A percentile compares a stretch with the other conserved stretches of the same genome.
phyloP scores from a whole-genome alignment of 768 basidiomycete species.

The Pholiota microspora region DNA sequence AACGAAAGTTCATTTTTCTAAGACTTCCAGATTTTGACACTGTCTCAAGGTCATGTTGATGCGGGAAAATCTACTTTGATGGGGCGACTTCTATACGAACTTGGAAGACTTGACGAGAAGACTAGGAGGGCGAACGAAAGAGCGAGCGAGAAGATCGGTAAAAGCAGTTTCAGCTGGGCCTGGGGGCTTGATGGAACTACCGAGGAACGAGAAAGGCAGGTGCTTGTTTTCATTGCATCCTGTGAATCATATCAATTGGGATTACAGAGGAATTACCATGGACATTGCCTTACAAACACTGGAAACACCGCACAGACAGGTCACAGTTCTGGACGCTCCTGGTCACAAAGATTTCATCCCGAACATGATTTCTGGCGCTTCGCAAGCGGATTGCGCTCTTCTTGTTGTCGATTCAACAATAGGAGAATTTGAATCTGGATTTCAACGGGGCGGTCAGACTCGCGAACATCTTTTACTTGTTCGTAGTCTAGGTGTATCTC shows the following conservation, averaged over 20 bases:
- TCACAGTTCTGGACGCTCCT: constrained; percentile 96
- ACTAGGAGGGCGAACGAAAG: constrained; percentile 81
- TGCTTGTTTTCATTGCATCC: constrained; percentile 6
- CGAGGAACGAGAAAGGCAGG: constrained; percentile 91
- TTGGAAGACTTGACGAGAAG: constrained; percentile 87
- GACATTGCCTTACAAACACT: constrained; percentile 88
- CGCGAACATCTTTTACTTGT: constrained; percentile 92
- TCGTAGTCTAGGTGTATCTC: constrained; percentile 86
- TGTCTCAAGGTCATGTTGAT: constrained; percentile 85
- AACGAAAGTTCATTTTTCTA: constrained; percentile 14
- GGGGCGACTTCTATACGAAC: constrained; percentile 91
- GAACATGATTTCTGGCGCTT: constrained; percentile 98
- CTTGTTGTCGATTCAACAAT: constrained; percentile 88
- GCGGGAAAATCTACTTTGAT: constrained; percentile 98
- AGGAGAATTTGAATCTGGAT: constrained; percentile 96
- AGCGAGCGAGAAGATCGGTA: constrained; percentile 86
- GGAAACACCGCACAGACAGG: constrained; percentile 67
- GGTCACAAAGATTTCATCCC: constrained; percentile 98
- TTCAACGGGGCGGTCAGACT: constrained; percentile 92
- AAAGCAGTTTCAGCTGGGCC: constrained; percentile 96
- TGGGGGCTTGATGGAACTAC: constrained; percentile 94
- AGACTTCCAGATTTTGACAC: background rate
- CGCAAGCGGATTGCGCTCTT: constrained; percentile 93
- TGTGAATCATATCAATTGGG: background rate
- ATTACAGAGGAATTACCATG: constrained; percentile 90